Base-by-base conservation (phyloP, 2,329 filamentous ascomycete genomes). In the Clonostachys sp. region DNA sequence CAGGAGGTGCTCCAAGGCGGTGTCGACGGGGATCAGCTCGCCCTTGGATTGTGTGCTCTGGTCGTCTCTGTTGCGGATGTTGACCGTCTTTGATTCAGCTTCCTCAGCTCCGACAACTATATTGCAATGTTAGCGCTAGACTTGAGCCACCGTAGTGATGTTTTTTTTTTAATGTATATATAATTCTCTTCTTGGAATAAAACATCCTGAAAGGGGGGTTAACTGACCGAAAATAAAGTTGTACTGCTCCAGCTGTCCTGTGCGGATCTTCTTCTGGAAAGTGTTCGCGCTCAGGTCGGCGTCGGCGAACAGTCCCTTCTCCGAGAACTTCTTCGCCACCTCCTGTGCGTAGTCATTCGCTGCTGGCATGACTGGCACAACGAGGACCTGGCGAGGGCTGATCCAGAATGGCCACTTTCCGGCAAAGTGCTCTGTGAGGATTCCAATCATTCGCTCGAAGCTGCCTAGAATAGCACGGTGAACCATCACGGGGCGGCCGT, bases 381-480 rank as follows among this genome's bases (percentile, higher is more conserved):
- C 65, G 46, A 72, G 75, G 53, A 94, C 81, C 67, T 94, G 89
- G 45, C 89, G 80, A n/a, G 88, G 89, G 56, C 84, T 89, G 52
- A 94, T 72, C 89, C 89, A 94, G 77, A 92, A 90, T 2, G 89
- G 89, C 89, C 89, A 94, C 72, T 91, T 91, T 57, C 89, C 89
- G 47, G 78, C 88, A 63, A 90, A 92, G 68, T 92, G 89, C 74
- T 94, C 89, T 42, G 81, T 88, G 51, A 92, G 75, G 54, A 92
- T 90, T 54, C 82, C 89, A 60, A 88, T 77, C 68, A 81, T 80
- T 48, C 76, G 71, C 66, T 80, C 76, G 63, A 91, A 78, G 66
- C 86, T 78, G 64, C 87, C 86, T 58, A 83, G 78, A 55, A 94
- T 88, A 52, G 89, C 89, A 57, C 89, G 85, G 68, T 94, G 89